Base-by-base conservation (phyloP, 345 rosid species). In the Populus nigra region DNA sequence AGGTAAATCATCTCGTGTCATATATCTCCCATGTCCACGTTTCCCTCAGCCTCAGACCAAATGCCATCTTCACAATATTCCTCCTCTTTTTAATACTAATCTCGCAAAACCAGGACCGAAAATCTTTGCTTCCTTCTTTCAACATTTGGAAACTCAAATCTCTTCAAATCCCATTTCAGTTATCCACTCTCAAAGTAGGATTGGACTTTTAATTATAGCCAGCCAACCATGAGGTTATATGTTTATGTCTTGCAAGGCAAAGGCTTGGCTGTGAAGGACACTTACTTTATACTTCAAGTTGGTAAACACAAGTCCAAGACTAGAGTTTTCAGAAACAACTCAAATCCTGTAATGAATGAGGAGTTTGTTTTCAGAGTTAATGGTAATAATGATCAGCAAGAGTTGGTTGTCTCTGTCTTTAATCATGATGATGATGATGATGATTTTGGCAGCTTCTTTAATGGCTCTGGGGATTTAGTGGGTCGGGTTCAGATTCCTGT, bases 221-320 rank as follows among this genome's bases (percentile, higher is more conserved):
- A 45, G 50, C 49, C 49, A 47, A 4, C 50, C 35, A 93, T 89
- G 98, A 93, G 89, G 91, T 87, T 94, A 10, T 90, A 82, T 82
- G 96, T 91, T 41, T 88, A 89, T 84, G 87, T 91, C 22, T 77
- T 91, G 83, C 89, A 90, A 83, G 99, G 89, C 5, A 84, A 85
- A 71, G 94, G 88, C 86, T 79, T 93, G 81, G 89, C 88, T 39
- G 89, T 77, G 0, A 61, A 65, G 73, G 89, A 87, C 77, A 81
- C 92, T 12, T 90, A 79, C 83, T 92, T 83, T 66, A 86, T 87
- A 73, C 88, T 95, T 53, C 87, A 82, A 73, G 79, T 90, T 22
- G 96, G 98, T n/a, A 93, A 81, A 83, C 85, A 68, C 80, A 90
- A 88, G 75, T 86, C 89, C 57, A 91, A 90, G 85, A 89, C 96